These are phyloP conservation scores for Fusarium sp. DNA, from an alignment of 2,329 filamentous ascomycete species.

Conservation along the genomic window DNA sequence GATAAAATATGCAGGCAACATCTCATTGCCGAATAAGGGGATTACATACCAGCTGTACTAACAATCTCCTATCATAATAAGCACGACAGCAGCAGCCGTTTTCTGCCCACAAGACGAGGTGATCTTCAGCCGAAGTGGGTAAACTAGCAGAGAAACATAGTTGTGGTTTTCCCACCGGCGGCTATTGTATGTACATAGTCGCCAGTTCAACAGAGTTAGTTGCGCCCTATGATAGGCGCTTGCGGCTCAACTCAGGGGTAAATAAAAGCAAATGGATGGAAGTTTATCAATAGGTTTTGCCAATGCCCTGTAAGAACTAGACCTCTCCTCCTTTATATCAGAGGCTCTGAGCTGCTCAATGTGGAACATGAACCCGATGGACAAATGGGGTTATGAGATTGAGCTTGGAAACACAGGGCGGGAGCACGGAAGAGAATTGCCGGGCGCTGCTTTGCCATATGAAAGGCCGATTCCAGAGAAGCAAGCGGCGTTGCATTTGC, in stretches of 20 bases:
- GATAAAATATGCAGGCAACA: neutral
- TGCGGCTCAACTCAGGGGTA: conserved; percentile 40
- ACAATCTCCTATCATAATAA: neutral
- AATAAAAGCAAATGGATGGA: neutral
- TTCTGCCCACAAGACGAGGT: neutral
- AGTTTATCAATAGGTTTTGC: conserved; percentile 7
- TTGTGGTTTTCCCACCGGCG: conserved; percentile 1
- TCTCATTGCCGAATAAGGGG: neutral
- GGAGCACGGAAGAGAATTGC: conserved; percentile 12
- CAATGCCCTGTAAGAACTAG: neutral
- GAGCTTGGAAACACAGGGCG: neutral
- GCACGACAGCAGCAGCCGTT: neutral
- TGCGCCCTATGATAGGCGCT: conserved; percentile 24
- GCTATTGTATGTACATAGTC: conserved; percentile 7
- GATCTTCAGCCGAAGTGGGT: neutral
- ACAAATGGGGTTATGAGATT: conserved; percentile 2
- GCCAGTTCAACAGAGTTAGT: conserved; percentile 1
- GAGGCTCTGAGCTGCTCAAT: conserved; percentile 13
- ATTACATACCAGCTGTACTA: neutral
- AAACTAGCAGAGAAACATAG: neutral
- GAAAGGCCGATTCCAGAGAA: conserved; percentile 10
- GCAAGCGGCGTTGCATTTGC: conserved; percentile 2
- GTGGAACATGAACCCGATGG: conserved; percentile 2
- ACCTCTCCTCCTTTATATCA: neutral
- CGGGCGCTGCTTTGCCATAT: neutral